Base-by-base conservation (phyloP, 805 yeast species). In the Cyberlindnera maclurae region DNA sequence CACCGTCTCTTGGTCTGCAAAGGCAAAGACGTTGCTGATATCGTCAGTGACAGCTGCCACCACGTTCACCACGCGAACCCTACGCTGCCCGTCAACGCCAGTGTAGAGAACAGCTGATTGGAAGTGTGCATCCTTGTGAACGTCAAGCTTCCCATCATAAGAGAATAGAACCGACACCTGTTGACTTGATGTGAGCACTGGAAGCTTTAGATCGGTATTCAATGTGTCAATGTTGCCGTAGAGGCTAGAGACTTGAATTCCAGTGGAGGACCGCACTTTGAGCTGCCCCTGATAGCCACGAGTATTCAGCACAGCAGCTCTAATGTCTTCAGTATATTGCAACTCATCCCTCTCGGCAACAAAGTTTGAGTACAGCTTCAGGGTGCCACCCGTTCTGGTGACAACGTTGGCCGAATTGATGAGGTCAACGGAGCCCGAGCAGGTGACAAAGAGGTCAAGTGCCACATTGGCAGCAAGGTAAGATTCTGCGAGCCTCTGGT, bases 101-200 rank as follows among this genome's bases (percentile, higher is more conserved):
- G 97, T 89, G 57, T 88, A 90, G 39, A 93, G 64, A 20, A 93
- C 49, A 0, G 97, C 97, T 2, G 85, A 82, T 62, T 93, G 98
- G 66, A 90, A 86, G 58, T 87, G 93, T 16, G 86, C 83, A 58
- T 88, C 96, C 29, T 72, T 68, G 43, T 76, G 76, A 2, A 82
- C 67, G 41, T 79, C 75, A 26, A 87, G 65, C 43, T 76, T 77
- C 3, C 87, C 87, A 54, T 88, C 96, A 53, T 85, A 82, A 34
- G 70, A 71, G 51, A 90, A 76, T 37, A 86, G 69, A 2, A 85
- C 80, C 9, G 85, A 81, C 34, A 86, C 58, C 5, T 81, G 70
- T 33, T 82, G 80, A 46, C 84, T 78, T 13, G 71, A 68, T 31
- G 70, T 70, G 22, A 87, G 60, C 5, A 75, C 64, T 1, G 95